Evolutionary conservation across 2,329 filamentous ascomycete species (phyloP), one percentile per base, ranked within the genome.

Genomic region (Pseudopyricularia cyperi): DNA sequence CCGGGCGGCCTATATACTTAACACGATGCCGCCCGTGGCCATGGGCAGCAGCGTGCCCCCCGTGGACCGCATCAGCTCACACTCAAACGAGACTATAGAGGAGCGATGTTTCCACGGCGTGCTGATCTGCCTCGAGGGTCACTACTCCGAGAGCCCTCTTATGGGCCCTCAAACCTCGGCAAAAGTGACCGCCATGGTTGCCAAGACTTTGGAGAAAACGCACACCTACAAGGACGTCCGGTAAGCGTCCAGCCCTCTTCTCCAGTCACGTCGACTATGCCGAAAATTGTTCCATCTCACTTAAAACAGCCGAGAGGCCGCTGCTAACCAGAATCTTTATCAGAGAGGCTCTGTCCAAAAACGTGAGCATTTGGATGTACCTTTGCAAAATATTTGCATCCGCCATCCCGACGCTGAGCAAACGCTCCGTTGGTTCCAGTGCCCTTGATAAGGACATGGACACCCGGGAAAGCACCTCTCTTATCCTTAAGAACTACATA

Each of bases 301-400:
- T n/a, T n/a, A n/a, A 30, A 30, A 30, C 28, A 30, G 9, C 4
- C 28, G 17, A 7, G 17, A 17, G 4, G 17, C 33, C 17, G n/a
- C 24, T 39, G 39, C 55, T 53, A 35, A 50, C 39, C 28, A 15
- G 19, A 9, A 30, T 4, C 17, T 26, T 7, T 12, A 14, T 14
- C 54, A 82, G 78, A 57, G 80, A 83, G 61, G 71, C 72, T 3
- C 65, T 84, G 37, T 79, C 79, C 4, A 74, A 74, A 54, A 84
- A 83, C 57, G 75, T 84, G 28, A 75, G 76, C 55, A 77, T 83
- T 53, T 84, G 80, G 80, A 76, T 83, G 57, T 81, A 79, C 68
- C 67, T 84, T 54, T 77, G 77, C 28, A 73, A 74, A 53, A 79
- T 81, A 56, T 81, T 84, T 59, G 74, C 71, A 17, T 75, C 77